Evolutionary conservation across 208 protist genomes (phyloP), one percentile per base, ranked within the genome.

Genomic region (Crithidia thermophila): DNA sequence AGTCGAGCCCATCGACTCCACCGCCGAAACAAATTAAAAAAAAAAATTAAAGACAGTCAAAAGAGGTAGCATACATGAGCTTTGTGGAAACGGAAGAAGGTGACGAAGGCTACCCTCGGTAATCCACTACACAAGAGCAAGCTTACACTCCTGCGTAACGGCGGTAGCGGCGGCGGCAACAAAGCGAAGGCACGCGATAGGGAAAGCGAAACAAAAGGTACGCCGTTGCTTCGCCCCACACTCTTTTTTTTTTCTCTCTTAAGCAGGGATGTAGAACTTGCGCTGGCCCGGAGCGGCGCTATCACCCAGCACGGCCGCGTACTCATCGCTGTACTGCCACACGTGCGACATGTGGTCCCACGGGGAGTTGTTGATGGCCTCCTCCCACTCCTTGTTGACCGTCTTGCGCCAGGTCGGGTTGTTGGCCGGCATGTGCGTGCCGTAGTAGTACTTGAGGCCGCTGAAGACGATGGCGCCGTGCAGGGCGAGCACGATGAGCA

Each of bases 311-410:
- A 78, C 80, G 27, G 84, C 79, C 20, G 84, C 85, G 73, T 88
- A 91, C 59, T 87, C 58, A 56, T 94, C 87, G 67, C 77, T 88
- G 86, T 94, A 94, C 67, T 92, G 84, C 89, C 89, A 94, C 50
- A 94, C 86, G 55, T 94, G 89, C 21, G 89, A 94, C 84, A 91
- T 92, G 84, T 94, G 89, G 56, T 94, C 85, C 89, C 89, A 94
- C 51, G 89, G 89, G 14, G 89, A 94, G 75, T 75, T 94, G 80
- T 92, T 90, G 67, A 94, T 94, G 23, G 89, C 89, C 80, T 94
- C 89, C 81, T 94, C 89, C 89, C 89, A 94, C 80, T 94, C 89
- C 78, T 94, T 94, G 77, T 94, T 94, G 69, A 94, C 83, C 7
- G 83, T 79, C 74, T 94, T 94, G 34, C 89, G 81, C 89, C 89